These are phyloP conservation scores for Penicillium chermesinum DNA, from an alignment of 495 filamentous ascomycete species.

Conservation along the genomic window DNA sequence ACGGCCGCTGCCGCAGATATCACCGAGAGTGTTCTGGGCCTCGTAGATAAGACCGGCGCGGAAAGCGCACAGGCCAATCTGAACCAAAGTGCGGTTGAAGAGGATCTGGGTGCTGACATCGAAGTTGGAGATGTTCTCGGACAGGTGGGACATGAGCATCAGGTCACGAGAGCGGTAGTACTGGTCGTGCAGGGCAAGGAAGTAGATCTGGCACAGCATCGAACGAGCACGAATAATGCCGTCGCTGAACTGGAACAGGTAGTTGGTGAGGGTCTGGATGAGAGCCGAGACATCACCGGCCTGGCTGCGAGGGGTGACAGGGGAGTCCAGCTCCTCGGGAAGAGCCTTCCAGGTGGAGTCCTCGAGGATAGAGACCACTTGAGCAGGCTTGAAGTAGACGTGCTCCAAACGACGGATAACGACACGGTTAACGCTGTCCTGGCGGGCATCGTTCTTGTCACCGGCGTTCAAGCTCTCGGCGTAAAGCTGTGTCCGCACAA, in stretches of 20 bases:
- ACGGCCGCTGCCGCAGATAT: conserved; percentile 93
- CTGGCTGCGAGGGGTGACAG: conserved; percentile 67
- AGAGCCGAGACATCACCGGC: conserved; percentile 62
- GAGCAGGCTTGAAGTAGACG: conserved; percentile 97
- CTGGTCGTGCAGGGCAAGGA: conserved; percentile 91
- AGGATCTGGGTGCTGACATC: conserved; percentile 96
- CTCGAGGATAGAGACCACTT: conserved; percentile 88
- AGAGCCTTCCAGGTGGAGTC: conserved; percentile 87
- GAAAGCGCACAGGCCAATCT: conserved; percentile 98
- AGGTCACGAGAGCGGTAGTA: conserved; percentile 97
- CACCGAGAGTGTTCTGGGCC: conserved; percentile 90
- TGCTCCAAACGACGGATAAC: conserved; percentile 94
- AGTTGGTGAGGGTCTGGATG: conserved; percentile 85
- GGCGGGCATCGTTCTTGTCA: conserved; percentile 63
- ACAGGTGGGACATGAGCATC: conserved; percentile 99
- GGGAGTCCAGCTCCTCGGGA: conserved; percentile 64
- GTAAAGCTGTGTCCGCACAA: conserved; percentile 82
- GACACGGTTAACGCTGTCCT: conserved; percentile 83
- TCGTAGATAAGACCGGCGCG: conserved; percentile 94
- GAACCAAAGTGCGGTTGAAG: conserved; percentile 96
- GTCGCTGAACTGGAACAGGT: conserved; percentile 88
- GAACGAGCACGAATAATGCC: conserved; percentile 93
- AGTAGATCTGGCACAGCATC: conserved; percentile 98
- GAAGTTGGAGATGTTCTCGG: conserved; percentile 91
- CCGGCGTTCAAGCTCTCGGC: conserved; percentile 71